Percentiles rank a stretch among this genome's conserved stretches.
phyloP scores from a whole-genome alignment of 495 filamentous ascomycete genomes.

The Darksidea phi region DNA sequence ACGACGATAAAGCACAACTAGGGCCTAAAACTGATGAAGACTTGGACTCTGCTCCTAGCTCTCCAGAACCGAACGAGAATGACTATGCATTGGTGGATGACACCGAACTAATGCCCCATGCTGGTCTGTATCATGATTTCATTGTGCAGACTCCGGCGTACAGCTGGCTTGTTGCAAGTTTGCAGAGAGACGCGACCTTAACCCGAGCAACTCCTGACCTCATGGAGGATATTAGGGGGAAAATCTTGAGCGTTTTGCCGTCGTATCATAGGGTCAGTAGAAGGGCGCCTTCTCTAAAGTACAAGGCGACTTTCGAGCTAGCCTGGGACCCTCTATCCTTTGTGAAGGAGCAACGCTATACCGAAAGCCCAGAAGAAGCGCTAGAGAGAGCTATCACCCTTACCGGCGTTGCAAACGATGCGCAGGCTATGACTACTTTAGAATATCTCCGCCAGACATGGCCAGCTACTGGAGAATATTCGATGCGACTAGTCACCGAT shows the following conservation, averaged over 20 bases:
- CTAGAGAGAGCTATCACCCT: conserved; percentile 8
- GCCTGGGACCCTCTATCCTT: conserved; percentile 2
- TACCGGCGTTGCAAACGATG: conserved; percentile 7
- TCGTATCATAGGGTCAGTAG: conserved; percentile 1
- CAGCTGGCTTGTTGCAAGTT: conserved; percentile 1
- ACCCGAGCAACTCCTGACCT: conserved; percentile 9
- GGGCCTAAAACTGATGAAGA: background rate
- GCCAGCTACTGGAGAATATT: conserved; percentile 3
- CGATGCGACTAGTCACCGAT: conserved; percentile 5
- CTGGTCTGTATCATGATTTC: conserved; percentile 1
- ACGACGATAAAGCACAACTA: background rate
- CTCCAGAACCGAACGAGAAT: conserved; percentile 3
- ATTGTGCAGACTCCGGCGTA: conserved; percentile 1
- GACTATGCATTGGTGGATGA: background rate
- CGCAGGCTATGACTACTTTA: conserved; percentile 3
- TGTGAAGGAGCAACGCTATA: conserved; percentile 7
- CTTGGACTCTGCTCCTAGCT: background rate
- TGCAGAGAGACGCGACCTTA: background rate
- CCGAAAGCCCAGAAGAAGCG: conserved; percentile 4
- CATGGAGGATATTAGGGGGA: conserved; percentile 5
- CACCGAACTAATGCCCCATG: background rate
- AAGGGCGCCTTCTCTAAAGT: background rate
- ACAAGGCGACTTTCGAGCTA: conserved; percentile 8
- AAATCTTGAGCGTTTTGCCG: conserved; percentile 3
- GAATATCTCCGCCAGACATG: conserved; percentile 10